A percentile compares a stretch with the other conserved stretches of the same genome.
Conservation (phyloP, 805 yeast species). For the Lipomyces oligophaga region DNA sequence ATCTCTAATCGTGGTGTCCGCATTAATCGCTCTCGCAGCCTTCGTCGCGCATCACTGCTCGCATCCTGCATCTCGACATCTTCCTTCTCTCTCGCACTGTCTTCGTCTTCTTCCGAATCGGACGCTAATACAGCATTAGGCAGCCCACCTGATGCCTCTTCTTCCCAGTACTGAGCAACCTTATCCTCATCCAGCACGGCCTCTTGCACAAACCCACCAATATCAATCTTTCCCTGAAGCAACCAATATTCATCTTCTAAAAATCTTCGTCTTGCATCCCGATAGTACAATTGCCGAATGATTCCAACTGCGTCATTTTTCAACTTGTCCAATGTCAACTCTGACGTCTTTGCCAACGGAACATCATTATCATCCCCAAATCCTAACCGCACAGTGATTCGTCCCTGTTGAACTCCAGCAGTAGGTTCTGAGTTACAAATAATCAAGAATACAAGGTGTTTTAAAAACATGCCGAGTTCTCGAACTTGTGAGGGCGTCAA, state of each 20-base stretch:
- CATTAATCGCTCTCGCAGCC: constrained; percentile 8
- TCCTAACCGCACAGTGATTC: constrained; percentile 3
- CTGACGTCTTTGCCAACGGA: constrained; percentile 7
- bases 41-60: constrained; percentile 9
- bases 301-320: constrained; percentile 47
- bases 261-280: constrained; percentile 59
- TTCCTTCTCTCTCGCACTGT: constrained; percentile 8
- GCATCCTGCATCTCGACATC: constrained; percentile 32
- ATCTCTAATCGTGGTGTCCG: constrained; percentile 44
- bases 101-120: constrained; percentile 21
- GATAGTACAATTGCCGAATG: constrained; percentile 59
- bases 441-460: constrained; percentile 48
- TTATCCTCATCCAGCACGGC: constrained; percentile 47
- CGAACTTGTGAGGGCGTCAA: constrained; percentile 42
- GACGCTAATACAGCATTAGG: constrained; percentile 17
- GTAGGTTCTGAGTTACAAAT: constrained; percentile 41
- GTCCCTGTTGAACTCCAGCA: constrained; percentile 10
- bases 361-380: constrained; percentile 12
- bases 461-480: constrained; percentile 48
- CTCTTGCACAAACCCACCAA: constrained; percentile 40
- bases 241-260: constrained; percentile 56
- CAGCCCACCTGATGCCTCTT: constrained; percentile 21
- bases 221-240: constrained; percentile 37
- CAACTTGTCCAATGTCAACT: constrained; percentile 27
- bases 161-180: constrained; percentile 21